Base-by-base conservation (phyloP, 2,329 filamentous ascomycete genomes). In the Akanthomyces uredinophilus region DNA sequence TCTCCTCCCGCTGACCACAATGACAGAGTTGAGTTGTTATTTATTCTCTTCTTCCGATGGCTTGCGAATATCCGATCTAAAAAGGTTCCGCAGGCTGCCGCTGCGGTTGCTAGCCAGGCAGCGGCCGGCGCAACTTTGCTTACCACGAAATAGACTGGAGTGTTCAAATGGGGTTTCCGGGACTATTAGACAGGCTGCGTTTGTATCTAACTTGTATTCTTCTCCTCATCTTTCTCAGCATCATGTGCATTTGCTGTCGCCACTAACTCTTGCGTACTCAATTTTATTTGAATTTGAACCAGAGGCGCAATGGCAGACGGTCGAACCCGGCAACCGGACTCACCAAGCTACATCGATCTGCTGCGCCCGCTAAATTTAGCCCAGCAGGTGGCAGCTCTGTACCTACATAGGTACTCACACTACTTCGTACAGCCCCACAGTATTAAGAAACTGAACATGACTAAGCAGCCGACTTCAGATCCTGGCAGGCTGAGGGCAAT, bases 21-120 rank as follows among this genome's bases (percentile, higher is more conserved):
- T 39, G 1, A 7, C 16, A 92, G 91, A 68, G 91, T 98, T 76
- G 95, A 98, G 74, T 79, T 98, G 18, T 74, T 92, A 50, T 98
- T 97, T 73, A 81, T 98, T 65, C 78, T 96, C 32, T 83, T 99
- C 56, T 87, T 97, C 75, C 86, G 91, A 68, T 96, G 95, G 69
- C 72, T 97, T 59, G 85, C 87, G 67, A 85, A 87, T 67, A 69
- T 96, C 62, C 86, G 85, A 69, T 83, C 87, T 50, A 82, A 89
- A 67, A 88, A 89, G 72, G 78, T 96, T 49, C 82, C 85, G 66
- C 89, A 87, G 62, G 80, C 87, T 18, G 86, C 87, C 14, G 81
- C 86, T 56, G 69, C 86, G 57, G 86, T 88, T 11, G 84, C 87
- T 5, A 37, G 68, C 67, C 6, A 44, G 54, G 64, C 68, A 46